phyloP scores from a whole-genome alignment of 2,329 filamentous ascomycete species.

The Sordariomycetes sp. region DNA sequence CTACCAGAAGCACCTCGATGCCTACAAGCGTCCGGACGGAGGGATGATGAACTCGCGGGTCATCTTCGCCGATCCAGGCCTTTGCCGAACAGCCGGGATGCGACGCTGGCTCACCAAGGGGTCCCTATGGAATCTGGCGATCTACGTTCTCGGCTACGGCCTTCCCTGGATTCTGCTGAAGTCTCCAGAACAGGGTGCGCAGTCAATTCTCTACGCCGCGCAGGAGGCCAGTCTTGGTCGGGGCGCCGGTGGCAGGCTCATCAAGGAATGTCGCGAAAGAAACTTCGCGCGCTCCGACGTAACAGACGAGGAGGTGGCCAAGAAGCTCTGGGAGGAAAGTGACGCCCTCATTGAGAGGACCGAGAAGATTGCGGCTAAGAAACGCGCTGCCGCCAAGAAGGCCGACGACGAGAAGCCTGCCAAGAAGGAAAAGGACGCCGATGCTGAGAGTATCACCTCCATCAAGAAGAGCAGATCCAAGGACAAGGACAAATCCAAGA shows the following conservation, averaged over 20 bases:
- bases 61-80: slow-evolving; percentile 79
- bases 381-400: slow-evolving; percentile 31
- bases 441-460: slow-evolving; percentile 25
- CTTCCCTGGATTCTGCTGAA: slow-evolving; percentile 86
- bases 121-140: slow-evolving; percentile 65
- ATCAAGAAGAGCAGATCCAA: slow-evolving; percentile 33
- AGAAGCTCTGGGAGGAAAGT: slow-evolving; percentile 83
- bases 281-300: slow-evolving; percentile 66
- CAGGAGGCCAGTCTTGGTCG: slow-evolving; percentile 70
- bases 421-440: slow-evolving; percentile 19
- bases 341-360: slow-evolving; percentile 73
- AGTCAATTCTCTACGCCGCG: slow-evolving; percentile 75
- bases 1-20: slow-evolving; percentile 84
- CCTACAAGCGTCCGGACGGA: slow-evolving; percentile 76
- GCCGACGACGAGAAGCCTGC: slow-evolving; percentile 22
- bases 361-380: slow-evolving; percentile 68
- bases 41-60: slow-evolving; percentile 76
- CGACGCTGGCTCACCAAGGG: slow-evolving; percentile 81
- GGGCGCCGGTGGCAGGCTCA: slow-evolving; percentile 56
- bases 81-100: slow-evolving; percentile 76
- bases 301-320: slow-evolving; percentile 67
- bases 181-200: slow-evolving; percentile 71
- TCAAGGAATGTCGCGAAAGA: slow-evolving; percentile 84
- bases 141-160: slow-evolving; percentile 72
- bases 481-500: slow-evolving; percentile 7